Evolutionary conservation across 768 basidiomycete species (phyloP), one percentile per base, ranked within the genome.

Genomic region (Pleurotus eryngii): DNA sequence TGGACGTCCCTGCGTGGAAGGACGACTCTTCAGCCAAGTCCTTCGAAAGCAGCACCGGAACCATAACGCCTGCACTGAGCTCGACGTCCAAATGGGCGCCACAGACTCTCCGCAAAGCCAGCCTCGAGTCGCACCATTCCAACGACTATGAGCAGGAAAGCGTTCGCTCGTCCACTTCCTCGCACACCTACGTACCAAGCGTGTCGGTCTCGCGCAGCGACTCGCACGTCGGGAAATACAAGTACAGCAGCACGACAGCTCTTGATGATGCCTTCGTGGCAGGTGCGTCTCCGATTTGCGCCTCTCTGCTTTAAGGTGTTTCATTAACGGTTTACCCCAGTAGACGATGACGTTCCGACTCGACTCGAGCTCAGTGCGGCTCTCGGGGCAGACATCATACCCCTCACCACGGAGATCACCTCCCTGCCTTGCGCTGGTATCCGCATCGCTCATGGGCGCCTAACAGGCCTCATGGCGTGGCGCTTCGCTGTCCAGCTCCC

Each of bases 401-500:
- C 47, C 14, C 66, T 61, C 7, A 59, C 58, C 6, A 67, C 59
- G 4, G 67, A 67, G 40, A 65, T 69, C 22, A 43, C 46, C 22
- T 24, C 55, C 49, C 63, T 63, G 17, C 68, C 68, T 5, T 69
- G 68, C 37, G 68, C 68, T 5, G 68, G 68, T 12, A 56, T 65
- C 8, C 63, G 66, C n/a, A 65, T 69, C 47, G 39, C 60, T 6
- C 63, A 64, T 18, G 68, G 68, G 1, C 45, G 45, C 17, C 55
- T 69, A 38, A 3, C 51, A 0, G 66, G 66, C 1, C 67, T 69
- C 56, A 65, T 69, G 62, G 65, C 67, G 2, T 69, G 64, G 63
- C 62, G 64, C 3, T 64, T 69, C 5, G 46, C 64, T 27, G 65
- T 69, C 17, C 55, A 45, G 20, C 57, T 63, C 5, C 60, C 57